phyloP scores from a whole-genome alignment of 768 basidiomycete genomes.

The Mycena capillaripes region DNA sequence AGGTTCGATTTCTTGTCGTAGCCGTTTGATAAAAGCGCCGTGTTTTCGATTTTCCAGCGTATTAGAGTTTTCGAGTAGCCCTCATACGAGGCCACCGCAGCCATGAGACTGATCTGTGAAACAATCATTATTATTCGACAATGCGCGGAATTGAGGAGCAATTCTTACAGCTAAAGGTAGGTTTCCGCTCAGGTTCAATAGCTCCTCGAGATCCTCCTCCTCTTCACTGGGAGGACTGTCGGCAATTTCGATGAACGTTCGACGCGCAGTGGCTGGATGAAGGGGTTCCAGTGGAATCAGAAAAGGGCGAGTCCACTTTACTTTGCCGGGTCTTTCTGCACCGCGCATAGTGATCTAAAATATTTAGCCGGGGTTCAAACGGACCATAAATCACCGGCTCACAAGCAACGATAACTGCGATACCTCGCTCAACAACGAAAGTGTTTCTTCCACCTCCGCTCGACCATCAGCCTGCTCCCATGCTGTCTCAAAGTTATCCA shows the following conservation, averaged over 20 bases:
- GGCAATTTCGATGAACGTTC: conserved; percentile 26
- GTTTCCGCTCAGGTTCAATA: conserved; percentile 8
- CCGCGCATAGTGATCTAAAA: conserved; percentile 30
- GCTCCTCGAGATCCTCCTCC: background rate
- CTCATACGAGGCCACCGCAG: conserved; percentile 15
- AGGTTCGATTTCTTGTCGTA: conserved; percentile 23
- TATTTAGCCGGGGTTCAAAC: background rate
- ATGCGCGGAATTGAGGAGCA: background rate
- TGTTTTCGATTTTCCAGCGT: conserved; percentile 24
- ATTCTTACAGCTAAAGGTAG: conserved; percentile 24
- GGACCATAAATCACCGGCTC: background rate
- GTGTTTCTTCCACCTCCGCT: conserved; percentile 22
- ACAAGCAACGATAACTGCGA: conserved; percentile 18
- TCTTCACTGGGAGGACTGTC: conserved; percentile 11
- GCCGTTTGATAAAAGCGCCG: conserved; percentile 19
- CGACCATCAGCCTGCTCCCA: conserved; percentile 20
- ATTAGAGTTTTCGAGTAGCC: background rate
- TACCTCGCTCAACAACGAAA: conserved; percentile 12
- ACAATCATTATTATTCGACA: background rate
- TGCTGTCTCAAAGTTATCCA: conserved; percentile 30
- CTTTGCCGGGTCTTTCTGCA: conserved; percentile 19
- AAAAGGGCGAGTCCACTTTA: conserved; percentile 27
- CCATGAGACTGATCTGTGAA: conserved; percentile 17
- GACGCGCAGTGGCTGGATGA: conserved; percentile 9
- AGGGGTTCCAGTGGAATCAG: conserved; percentile 22